Base-by-base conservation (phyloP, 192 early-diverging fungal genomes). In the Coemansia sp. region DNA sequence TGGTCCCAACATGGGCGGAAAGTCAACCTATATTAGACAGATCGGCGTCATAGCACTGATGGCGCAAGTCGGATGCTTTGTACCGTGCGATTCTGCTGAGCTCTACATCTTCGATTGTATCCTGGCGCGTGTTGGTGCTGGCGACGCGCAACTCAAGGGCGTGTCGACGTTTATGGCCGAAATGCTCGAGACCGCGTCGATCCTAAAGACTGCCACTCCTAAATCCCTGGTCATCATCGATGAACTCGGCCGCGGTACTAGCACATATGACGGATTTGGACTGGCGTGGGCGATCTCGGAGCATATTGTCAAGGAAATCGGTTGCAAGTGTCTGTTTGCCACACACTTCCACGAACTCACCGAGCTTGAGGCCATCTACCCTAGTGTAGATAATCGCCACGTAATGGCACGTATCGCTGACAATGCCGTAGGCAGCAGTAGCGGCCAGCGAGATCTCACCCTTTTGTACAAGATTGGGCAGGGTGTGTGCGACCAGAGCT, bases 341-440 rank as follows among this genome's bases (percentile, higher is more conserved):
- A 99, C 97, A 1, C 97, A 99, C 82, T 99, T 99, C 72, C 97
- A 99, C 68, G 97, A 99, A 72, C 84, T 99, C 12, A 99, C 97
- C 0, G 90, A 87, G 15, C 84, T 99, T 2, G 87, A 87, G 6
- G 86, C 92, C 16, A 81, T 86, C 7, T 87, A 94, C 12, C 82
- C 89, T 0, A 83, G 81, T 24, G 95, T 98, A 1, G 88, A 89
- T 66, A 99, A 99, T 73, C 77, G 91, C n/a, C 92, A 97, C 83
- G 97, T 97, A 0, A 88, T 89, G 60, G 96, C 94, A 0, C 84
- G 88, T 68, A 76, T 79, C 63, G 84, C 67, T 0, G 13, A 61
- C 2, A 80, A 72, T n/a, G 62, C 77, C 16, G 68, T 38, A 18
- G 74, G 72, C 15, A 24, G 47, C 3, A 27, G 61, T n/a, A 39